A percentile compares a stretch with the other conserved stretches of the same genome.
phyloP scores from a whole-genome alignment of 2,329 filamentous ascomycete species.

The Didymellaceae sp. region DNA sequence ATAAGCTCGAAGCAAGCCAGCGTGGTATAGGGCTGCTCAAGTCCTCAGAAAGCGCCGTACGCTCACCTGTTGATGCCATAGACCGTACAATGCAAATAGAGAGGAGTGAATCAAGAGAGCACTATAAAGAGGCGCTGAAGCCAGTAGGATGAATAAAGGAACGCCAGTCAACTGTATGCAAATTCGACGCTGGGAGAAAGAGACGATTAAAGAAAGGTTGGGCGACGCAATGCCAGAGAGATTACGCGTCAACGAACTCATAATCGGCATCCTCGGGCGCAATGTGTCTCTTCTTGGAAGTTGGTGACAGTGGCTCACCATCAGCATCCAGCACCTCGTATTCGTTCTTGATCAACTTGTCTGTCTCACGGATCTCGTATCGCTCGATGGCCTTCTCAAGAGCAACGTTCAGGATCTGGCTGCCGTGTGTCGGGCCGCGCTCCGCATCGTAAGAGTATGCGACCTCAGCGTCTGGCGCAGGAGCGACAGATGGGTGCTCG shows the following conservation, averaged over 20 bases:
- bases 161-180: slow-evolving; percentile 34
- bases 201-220: slow-evolving; percentile 3
- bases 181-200: slow-evolving; percentile 27
- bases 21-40: slow-evolving; percentile 49
- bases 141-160: slow-evolving; percentile 24
- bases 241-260: slow-evolving; percentile 48
- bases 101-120: slow-evolving; percentile 23
- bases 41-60: slow-evolving; percentile 52
- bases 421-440: slow-evolving; percentile 59
- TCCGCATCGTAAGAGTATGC: slow-evolving; percentile 62
- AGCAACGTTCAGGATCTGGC: slow-evolving; percentile 64
- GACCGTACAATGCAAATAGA: slow-evolving; percentile 42
- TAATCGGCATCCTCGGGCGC: slow-evolving; percentile 50
- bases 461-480: slow-evolving; percentile 56
- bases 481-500: slow-evolving; percentile 53
- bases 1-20: slow-evolving; percentile 31
- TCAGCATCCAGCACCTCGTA: slow-evolving; percentile 61
- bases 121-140: slow-evolving; percentile 27
- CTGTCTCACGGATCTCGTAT: slow-evolving; percentile 66
- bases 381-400: slow-evolving; percentile 64
- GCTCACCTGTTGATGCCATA: slow-evolving; percentile 51
- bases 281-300: slow-evolving; percentile 40
- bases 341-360: slow-evolving; percentile 66
- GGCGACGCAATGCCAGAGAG: not conserved
- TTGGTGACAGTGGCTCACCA: slow-evolving; percentile 47